Conservation (phyloP, 192 early-diverging fungal species). For the Chytriomyces hyalinus region DNA sequence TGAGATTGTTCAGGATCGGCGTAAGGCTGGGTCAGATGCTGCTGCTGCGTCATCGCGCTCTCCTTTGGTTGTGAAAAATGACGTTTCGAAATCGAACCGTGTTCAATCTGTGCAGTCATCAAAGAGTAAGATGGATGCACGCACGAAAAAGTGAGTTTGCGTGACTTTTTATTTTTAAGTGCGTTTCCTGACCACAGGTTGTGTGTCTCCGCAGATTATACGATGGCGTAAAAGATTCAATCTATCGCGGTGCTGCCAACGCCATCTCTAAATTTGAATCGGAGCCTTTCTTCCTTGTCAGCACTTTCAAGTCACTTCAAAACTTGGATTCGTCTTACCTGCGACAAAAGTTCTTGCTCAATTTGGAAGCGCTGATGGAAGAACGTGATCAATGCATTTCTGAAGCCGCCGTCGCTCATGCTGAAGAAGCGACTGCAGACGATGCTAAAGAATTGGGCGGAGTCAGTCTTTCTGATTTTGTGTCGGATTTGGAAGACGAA, state of each 20-base stretch:
- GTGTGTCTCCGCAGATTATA: conserved; percentile 36
- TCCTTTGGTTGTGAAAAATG: neutral
- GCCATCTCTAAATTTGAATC: conserved; percentile 40
- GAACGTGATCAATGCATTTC: neutral
- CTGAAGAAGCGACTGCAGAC: neutral
- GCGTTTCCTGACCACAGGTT: neutral
- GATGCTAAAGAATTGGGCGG: too few relatives aligned
- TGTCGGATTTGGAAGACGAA: neutral
- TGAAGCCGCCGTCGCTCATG: neutral
- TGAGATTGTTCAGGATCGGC: conserved; percentile 10
- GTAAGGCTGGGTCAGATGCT: neutral
- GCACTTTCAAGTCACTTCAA: conserved; percentile 40
- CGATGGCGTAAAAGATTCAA: conserved; percentile 38
- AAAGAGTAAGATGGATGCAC: neutral
- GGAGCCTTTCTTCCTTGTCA: conserved; percentile 51
- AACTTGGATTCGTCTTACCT: conserved; percentile 36
- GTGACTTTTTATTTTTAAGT: neutral
- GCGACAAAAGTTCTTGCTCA: conserved; percentile 45
- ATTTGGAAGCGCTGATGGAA: conserved; percentile 34
- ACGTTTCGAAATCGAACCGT: too few relatives aligned
- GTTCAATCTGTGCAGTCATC: neutral
- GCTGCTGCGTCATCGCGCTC: neutral
- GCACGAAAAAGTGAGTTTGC: neutral
- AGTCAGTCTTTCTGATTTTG: neutral
- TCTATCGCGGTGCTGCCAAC: conserved; percentile 48